These are phyloP conservation scores for maize (Zea mays) DNA, from an alignment of 176 grass and related monocot species.

Conservation along the genomic window DNA sequence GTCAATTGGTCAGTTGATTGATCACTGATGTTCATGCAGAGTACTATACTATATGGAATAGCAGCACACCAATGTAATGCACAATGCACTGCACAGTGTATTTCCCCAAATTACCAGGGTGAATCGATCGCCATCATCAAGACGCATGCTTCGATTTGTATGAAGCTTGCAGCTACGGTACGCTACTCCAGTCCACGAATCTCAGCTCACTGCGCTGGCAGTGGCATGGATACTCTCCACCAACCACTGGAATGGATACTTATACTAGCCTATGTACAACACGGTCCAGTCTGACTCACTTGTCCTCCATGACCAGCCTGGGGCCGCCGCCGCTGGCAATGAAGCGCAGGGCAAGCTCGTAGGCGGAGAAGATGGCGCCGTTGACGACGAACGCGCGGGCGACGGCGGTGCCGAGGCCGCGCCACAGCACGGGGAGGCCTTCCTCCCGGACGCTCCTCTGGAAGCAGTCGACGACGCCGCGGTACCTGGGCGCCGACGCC, in stretches of 20 bases:
- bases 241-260: conserved; percentile 15
- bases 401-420: conserved; percentile 84
- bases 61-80: neutral
- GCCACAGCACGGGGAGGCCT: conserved; percentile 78
- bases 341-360: conserved; percentile 80
- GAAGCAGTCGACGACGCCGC: conserved; percentile 80
- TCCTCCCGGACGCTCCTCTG: conserved; percentile 79
- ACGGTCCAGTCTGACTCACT: conserved; percentile 41
- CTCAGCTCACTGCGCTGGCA: neutral
- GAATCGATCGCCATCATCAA: neutral
- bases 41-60: neutral
- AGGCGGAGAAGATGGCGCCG: conserved; percentile 90
- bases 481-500: conserved; percentile 54
- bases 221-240: neutral
- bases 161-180: neutral
- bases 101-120: neutral
- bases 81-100: neutral
- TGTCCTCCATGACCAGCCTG: conserved; percentile 64
- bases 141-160: neutral
- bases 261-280: conserved; percentile 38
- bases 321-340: conserved; percentile 43
- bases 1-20: neutral
- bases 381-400: conserved; percentile 87
- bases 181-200: neutral
- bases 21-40: neutral